A percentile compares a stretch with the other conserved stretches of the same genome.
Conservation (phyloP, 495 filamentous ascomycete species). For the Penicillium soppii region DNA sequence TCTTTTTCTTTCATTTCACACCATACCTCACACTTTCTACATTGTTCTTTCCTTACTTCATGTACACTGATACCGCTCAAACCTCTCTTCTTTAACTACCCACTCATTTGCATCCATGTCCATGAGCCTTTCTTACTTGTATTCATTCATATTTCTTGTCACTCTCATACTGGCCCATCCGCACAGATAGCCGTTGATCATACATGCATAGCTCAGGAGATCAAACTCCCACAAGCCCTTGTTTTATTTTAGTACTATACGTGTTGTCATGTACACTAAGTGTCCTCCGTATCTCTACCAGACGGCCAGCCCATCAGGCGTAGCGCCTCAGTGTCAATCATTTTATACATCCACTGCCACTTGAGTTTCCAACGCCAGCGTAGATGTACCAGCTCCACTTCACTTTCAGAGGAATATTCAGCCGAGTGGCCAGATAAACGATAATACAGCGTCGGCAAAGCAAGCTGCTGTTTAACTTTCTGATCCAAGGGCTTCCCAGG, state of each 20-base stretch:
- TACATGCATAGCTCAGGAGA: slow-evolving; percentile 30
- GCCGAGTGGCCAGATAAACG: slow-evolving; percentile 9
- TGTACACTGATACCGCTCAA: slow-evolving; percentile 20
- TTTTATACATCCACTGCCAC: slow-evolving; percentile 50
- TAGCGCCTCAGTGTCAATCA: slow-evolving; percentile 36
- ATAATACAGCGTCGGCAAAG: slow-evolving; percentile 32
- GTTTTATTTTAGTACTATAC: slow-evolving; percentile 23
- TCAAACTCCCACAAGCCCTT: slow-evolving; percentile 16
- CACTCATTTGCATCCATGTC: slow-evolving; percentile 19
- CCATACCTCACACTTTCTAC: slow-evolving; percentile 4
- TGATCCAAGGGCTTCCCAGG: neutral
- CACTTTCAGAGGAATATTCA: neutral
- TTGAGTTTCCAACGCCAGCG: slow-evolving; percentile 20
- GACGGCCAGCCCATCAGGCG: slow-evolving; percentile 34
- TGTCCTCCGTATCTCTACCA: slow-evolving; percentile 13
- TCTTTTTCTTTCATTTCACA: neutral
- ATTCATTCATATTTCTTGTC: slow-evolving; percentile 21
- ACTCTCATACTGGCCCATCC: slow-evolving; percentile 13
- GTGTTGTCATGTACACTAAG: slow-evolving; percentile 29
- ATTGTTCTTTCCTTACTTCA: slow-evolving; percentile 10
- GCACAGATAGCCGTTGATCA: slow-evolving; percentile 15
- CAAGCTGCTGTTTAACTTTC: slow-evolving; percentile 20
- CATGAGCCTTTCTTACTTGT: slow-evolving; percentile 19
- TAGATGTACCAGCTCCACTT: slow-evolving; percentile 12
- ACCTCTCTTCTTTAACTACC: slow-evolving; percentile 10